A percentile compares a stretch with the other conserved stretches of the same genome.
Evolutionary conservation across 371 early-diverging fungal genomes (phyloP).

Genomic region (Rhizopus stolonifer): DNA sequence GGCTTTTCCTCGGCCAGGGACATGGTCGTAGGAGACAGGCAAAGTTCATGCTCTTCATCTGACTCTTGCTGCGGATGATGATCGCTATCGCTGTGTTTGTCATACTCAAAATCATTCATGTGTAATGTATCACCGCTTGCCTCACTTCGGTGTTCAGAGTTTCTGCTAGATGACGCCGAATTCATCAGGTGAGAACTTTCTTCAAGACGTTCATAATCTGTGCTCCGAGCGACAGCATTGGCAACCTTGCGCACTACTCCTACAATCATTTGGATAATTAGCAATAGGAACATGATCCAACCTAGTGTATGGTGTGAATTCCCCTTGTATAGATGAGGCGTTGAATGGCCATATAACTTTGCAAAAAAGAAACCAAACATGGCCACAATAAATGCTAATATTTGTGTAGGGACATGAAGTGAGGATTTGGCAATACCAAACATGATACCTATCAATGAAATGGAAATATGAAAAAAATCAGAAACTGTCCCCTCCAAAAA

Average conservation of each 20-base stretch:
- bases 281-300: constrained; percentile 39
- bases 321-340: constrained; percentile 45
- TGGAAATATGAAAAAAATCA: no score
- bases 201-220: constrained; percentile 31
- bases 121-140: constrained; percentile 37
- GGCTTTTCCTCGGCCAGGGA: constrained; percentile 24
- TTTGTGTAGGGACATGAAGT: constrained; percentile 45
- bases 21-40: constrained; percentile 5
- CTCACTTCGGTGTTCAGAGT: no score
- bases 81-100: constrained; percentile 12
- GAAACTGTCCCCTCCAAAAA: no score
- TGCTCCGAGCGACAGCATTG: constrained; percentile 36
- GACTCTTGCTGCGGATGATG: constrained; percentile 8
- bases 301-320: constrained; percentile 50
- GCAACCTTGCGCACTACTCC: constrained; percentile 49
- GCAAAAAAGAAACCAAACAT: constrained; percentile 49
- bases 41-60: constrained; percentile 21
- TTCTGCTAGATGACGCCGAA: constrained; percentile 19
- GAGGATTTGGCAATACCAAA: constrained; percentile 52
- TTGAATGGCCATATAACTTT: constrained; percentile 45
- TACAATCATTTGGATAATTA: constrained; percentile 41
- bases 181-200: constrained; percentile 32
- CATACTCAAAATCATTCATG: constrained; percentile 21
- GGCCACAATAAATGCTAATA: constrained; percentile 33
- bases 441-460: constrained; percentile 52